A percentile compares a stretch with the other conserved stretches of the same genome.
Conservation (phyloP, 441 rosid genomes). For the Oxalis stricta region DNA sequence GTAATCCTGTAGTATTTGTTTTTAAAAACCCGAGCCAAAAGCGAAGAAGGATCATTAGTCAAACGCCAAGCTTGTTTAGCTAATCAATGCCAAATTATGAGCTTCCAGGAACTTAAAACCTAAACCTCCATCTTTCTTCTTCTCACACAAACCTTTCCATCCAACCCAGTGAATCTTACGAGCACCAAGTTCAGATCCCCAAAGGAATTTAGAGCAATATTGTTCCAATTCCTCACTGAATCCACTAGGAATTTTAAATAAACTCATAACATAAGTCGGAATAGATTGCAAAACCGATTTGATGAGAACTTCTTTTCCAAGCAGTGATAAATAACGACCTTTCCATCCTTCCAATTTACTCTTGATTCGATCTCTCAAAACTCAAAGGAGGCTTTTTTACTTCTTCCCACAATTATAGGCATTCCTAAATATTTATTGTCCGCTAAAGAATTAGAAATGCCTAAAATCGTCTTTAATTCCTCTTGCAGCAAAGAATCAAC, state of each 20-base stretch:
- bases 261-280: not conserved
- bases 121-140: not conserved
- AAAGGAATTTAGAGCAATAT: not conserved
- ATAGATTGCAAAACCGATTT: not conserved
- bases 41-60: too few species aligned
- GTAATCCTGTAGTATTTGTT: too few species aligned
- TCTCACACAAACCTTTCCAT: not conserved
- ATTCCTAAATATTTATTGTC: too few species aligned
- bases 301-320: not conserved
- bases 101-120: too few species aligned
- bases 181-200: not conserved
- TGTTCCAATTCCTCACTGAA: not conserved
- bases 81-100: too few species aligned
- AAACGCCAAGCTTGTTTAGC: too few species aligned
- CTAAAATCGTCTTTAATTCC: too few species aligned
- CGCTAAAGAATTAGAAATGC: too few species aligned
- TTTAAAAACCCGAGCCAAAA: too few species aligned
- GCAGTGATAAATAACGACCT: not conserved
- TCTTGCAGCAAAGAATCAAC: too few species aligned
- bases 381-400: too few species aligned
- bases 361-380: not conserved
- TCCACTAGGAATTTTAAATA: not conserved
- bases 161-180: not conserved
- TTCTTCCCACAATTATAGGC: too few species aligned
- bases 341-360: not conserved